Evolutionary conservation across 257 asterid species (phyloP).

Genomic region (Solanum gandarillasii): DNA sequence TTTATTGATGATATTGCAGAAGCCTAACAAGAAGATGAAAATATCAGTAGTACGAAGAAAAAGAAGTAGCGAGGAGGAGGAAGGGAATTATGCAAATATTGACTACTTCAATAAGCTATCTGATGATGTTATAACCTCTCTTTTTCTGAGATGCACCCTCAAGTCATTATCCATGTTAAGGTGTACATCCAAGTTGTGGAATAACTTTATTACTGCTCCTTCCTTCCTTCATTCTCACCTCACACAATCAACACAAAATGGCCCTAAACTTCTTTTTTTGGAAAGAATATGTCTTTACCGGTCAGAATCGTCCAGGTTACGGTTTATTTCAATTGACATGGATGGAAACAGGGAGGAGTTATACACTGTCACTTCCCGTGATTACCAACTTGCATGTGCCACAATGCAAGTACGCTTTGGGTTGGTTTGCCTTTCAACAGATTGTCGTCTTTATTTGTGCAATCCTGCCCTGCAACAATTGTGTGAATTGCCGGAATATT

Average conservation of each 20-base stretch:
- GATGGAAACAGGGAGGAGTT: not conserved
- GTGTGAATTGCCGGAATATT: not conserved
- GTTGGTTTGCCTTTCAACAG: not conserved
- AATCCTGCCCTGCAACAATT: not conserved
- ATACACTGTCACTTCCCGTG: not conserved
- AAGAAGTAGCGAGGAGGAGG: not conserved
- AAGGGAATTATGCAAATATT: not conserved
- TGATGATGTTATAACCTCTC: not conserved
- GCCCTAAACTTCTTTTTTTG: not conserved
- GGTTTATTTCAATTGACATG: not conserved
- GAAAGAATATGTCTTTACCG: rapidly evolving
- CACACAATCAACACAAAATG: not conserved
- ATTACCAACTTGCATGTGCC: not conserved
- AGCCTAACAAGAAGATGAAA: not conserved
- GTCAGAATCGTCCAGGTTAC: not conserved
- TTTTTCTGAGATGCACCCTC: not conserved
- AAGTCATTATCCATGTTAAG: not conserved
- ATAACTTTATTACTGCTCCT: not conserved
- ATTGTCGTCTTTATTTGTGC: not conserved
- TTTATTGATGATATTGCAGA: not conserved
- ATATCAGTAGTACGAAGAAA: not conserved
- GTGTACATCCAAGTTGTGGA: not conserved
- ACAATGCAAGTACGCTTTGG: not conserved
- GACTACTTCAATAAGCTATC: not conserved
- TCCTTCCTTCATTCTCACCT: not conserved